Conservation (phyloP, 495 filamentous ascomycete species). For the Penicillium dipodomyicola region DNA sequence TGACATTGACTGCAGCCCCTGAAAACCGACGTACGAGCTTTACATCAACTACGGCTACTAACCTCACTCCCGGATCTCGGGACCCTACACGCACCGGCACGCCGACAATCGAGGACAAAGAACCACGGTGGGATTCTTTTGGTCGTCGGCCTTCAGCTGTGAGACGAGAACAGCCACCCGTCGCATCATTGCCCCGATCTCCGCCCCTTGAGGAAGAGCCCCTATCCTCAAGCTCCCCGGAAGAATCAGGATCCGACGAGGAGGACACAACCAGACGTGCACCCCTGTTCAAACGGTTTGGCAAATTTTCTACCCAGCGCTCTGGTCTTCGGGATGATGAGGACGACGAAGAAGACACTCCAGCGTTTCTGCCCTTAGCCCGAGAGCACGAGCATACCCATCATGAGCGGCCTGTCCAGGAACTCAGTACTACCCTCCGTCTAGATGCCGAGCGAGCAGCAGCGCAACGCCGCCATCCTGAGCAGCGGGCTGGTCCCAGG, state of each 20-base stretch:
- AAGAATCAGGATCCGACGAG: conserved; percentile 54
- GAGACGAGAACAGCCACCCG: conserved; percentile 30
- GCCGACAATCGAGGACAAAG: conserved; percentile 39
- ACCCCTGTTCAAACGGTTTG: conserved; percentile 37
- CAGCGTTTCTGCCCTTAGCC: conserved; percentile 71
- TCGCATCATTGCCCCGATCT: conserved; percentile 29
- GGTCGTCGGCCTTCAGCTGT: conserved; percentile 29
- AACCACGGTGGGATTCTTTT: conserved; percentile 39
- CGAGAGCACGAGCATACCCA: conserved; percentile 26
- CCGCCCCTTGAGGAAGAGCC: conserved; percentile 39
- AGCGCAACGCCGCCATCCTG: conserved; percentile 33
- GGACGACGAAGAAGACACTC: conserved; percentile 54
- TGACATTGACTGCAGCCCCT: conserved; percentile 19
- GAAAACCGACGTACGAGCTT: conserved; percentile 53
- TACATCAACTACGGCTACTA: conserved; percentile 50
- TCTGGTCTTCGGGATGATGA: conserved; percentile 39
- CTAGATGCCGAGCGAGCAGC: conserved; percentile 47
- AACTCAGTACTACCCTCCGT: conserved; percentile 61
- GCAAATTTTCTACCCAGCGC: conserved; percentile 40
- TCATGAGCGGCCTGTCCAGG: conserved; percentile 38
- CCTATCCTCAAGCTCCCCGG: conserved; percentile 42
- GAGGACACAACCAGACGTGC: conserved; percentile 32
- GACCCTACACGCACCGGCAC: conserved; percentile 47
- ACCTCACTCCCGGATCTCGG: conserved; percentile 32
- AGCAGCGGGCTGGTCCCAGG: conserved; percentile 25